Percentiles rank a stretch among this genome's conserved stretches.
Evolutionary conservation across 805 yeast species (phyloP).

Genomic region (Metschnikowia lochheadii): DNA sequence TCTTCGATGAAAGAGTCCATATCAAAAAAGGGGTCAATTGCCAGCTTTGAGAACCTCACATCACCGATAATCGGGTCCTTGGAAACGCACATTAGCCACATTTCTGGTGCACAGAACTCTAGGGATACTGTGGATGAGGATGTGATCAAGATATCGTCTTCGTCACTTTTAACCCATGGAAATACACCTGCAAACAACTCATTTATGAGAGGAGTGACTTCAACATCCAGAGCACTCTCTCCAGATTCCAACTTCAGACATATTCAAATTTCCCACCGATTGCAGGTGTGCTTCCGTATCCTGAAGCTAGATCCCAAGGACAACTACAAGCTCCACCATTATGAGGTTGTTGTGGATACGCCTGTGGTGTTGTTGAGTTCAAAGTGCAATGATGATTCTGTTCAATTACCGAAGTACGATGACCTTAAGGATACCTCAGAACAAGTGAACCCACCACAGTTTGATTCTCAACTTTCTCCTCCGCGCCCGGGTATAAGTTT

Average conservation of each 20-base stretch:
- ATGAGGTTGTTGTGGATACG: slow-evolving; percentile 76
- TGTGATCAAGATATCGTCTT: slow-evolving; percentile 27
- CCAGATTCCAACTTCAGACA: slow-evolving; percentile 65
- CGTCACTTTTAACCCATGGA: slow-evolving; percentile 29
- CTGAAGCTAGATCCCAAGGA: slow-evolving; percentile 54
- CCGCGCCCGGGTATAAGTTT: slow-evolving; percentile 27
- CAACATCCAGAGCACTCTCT: slow-evolving; percentile 41
- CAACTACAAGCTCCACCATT: slow-evolving; percentile 56
- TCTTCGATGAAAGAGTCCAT: slow-evolving; percentile 29
- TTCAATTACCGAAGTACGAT: slow-evolving; percentile 39
- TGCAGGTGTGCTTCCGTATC: slow-evolving; percentile 67
- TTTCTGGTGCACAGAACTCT: slow-evolving; percentile 5
- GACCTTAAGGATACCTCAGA: slow-evolving; percentile 17
- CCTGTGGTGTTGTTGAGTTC: slow-evolving; percentile 52
- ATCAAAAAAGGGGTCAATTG: slow-evolving; percentile 8
- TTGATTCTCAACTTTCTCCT: neutral
- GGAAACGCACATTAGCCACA: slow-evolving; percentile 36
- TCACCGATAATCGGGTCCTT: slow-evolving; percentile 38
- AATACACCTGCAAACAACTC: slow-evolving; percentile 22
- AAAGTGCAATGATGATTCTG: slow-evolving; percentile 37
- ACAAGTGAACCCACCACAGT: neutral
- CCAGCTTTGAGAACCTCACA: slow-evolving; percentile 14
- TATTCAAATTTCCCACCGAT: slow-evolving; percentile 59
- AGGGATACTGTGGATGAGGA: slow-evolving; percentile 16
- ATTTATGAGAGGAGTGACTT: slow-evolving; percentile 34